Evolutionary conservation across 169 alveolate genomes (phyloP), one percentile per base, ranked within the genome.

Genomic region (Cryptosporidium sp.): DNA sequence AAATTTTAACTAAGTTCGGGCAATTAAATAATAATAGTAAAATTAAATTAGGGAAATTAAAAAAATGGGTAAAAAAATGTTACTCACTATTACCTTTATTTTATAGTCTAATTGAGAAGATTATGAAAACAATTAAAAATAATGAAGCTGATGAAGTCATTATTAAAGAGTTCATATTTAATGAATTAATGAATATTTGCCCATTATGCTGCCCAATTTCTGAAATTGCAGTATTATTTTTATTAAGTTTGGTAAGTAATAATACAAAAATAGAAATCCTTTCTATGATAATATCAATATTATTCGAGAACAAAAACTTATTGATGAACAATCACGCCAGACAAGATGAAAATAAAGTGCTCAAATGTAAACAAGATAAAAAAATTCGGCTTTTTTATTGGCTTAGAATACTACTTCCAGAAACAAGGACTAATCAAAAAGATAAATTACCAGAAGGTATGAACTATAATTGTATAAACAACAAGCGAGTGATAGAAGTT

Each of bases 131-230:
- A 61, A 42, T 80, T n/a, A 65, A 62, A 8, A 21, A 29, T 14
- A 62, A 44, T 39, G 61, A 67, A 14, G 6, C 23, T 5, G 69
- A 60, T 26, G 73, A 80, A 45, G 0, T 3, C 3, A 29, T 62
- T 18, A 3, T 80, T 0, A 51, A 80, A 48, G 53, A 67, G n/a
- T 80, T 62, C 45, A 14, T 80, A 26, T 23, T 61, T 1, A 45
- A 39, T 31, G 69, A 80, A 10, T 23, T 80, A 62, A 42, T 80
- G 42, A 29, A 35, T 14, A 61, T 80, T 61, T 80, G 89, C 12
- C 89, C 89, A 29, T 53, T 80, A 62, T 80, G 89, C 31, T 80
- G 21, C 56, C 89, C 89, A 42, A 65, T 62, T 45, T 51, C 89
- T 8, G 60, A 42, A 62, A 26, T 80, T 7, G 60, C 67, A 26